These are phyloP conservation scores for Pseudoscleropodium purum DNA, from an alignment of 225 moss, liverwort and hornwort genomes.

Conservation along the genomic window DNA sequence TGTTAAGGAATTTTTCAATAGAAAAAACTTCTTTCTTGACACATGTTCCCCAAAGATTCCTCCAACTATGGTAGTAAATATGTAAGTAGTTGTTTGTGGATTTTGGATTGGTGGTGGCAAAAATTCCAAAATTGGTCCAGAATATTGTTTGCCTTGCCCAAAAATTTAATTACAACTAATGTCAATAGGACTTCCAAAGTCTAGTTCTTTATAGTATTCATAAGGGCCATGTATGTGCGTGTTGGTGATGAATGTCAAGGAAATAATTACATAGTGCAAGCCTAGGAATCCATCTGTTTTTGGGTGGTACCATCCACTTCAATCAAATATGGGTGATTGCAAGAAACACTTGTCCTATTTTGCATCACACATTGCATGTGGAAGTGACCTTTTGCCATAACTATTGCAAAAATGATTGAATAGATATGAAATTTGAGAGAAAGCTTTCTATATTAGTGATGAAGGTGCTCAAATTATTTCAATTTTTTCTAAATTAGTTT, in stretches of 20 bases:
- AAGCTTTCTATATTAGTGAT: no score
- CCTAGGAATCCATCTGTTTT: background rate
- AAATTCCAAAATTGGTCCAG: background rate
- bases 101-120: background rate
- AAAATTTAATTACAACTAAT: background rate
- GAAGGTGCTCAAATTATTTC: no score
- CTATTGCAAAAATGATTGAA: no score
- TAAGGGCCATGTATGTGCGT: background rate
- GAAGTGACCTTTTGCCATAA: no score
- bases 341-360: no score
- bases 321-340: no score
- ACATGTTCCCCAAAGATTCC: no score
- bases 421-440: no score
- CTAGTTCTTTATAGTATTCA: background rate
- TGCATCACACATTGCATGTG: no score
- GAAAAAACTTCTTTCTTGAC: background rate
- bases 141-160: background rate
- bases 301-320: no score
- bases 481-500: no score
- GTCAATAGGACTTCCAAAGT: background rate
- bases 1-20: background rate
- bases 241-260: background rate
- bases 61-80: background rate
- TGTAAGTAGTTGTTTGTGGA: background rate
- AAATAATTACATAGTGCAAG: background rate